Base-by-base conservation (phyloP, 1,139 yeast genomes). In the Meyerozyma elateridarum region DNA sequence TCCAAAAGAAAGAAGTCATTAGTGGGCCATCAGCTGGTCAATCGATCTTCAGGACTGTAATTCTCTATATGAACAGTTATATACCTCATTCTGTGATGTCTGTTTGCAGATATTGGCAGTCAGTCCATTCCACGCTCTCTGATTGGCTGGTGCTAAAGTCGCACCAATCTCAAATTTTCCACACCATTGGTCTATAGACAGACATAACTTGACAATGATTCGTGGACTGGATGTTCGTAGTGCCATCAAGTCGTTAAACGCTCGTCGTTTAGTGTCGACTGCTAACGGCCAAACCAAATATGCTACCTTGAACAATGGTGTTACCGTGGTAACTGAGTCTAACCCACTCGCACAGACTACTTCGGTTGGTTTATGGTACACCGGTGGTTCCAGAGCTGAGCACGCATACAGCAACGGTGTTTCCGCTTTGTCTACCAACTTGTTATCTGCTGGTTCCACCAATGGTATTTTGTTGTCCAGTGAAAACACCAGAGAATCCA, bases 381-480 rank as follows among this genome's bases (percentile, higher is more conserved):
- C 81, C 42, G 84, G 87, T 34, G 94, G 94, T 55, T 78, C 89
- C 34, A 70, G 88, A 57, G 61, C 83, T 33, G 94, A 83, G 61
- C 83, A 79, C 61, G 71, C 84, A 33, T 81, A 76, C 73, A 79
- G 78, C 65, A 82, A 83, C 47, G 94, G 94, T 73, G 74, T 80
- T 36, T 72, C 89, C 35, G 75, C 83, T 40, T 64, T 83, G 50
- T 66, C 79, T 45, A 61, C 82, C 56, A 63, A 69, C 43, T 56
- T 73, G 24, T 66, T 80, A 54, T 59, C 64, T 29, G 44, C 56
- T 20, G 59, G 64, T 20, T 51, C 59, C 29, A 43, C 51, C 38
- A 51, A 61, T 34, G 82, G 82, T 36, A 64, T 74, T 22, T 51
- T 65, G 36, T 56, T 76, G 39, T 51, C 70, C 24, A 48, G 75